These are phyloP conservation scores for Cyclotella kingstonii DNA, from an alignment of 108 stramenopile species.

Conservation along the genomic window DNA sequence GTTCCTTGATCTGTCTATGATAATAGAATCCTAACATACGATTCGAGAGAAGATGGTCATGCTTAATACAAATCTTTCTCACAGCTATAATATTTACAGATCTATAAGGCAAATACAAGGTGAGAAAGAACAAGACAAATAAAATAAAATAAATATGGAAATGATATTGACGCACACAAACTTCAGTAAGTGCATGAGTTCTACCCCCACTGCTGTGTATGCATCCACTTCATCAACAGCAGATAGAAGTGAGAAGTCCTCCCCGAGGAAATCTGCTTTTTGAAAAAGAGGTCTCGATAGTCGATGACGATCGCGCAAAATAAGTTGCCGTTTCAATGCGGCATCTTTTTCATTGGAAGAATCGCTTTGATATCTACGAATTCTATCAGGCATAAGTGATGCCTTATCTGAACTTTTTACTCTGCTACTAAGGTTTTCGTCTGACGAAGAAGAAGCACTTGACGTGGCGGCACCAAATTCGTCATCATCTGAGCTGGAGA, in stretches of 20 bases:
- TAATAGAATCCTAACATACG: conserved; percentile 88
- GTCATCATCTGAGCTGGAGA: conserved; percentile 22
- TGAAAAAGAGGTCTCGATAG: conserved; percentile 69
- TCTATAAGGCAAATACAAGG: neutral
- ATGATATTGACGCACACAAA: conserved; percentile 9
- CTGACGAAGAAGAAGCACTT: conserved; percentile 22
- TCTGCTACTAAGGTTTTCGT: conserved; percentile 16
- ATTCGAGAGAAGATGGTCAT: conserved; percentile 77
- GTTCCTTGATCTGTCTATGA: conserved; percentile 28
- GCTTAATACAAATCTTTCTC: conserved; percentile 83
- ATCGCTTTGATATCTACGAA: conserved; percentile 3
- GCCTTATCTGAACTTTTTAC: neutral
- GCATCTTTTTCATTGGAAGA: conserved; percentile 39
- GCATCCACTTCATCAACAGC: conserved; percentile 83
- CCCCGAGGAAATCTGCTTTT: conserved; percentile 62
- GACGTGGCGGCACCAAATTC: conserved; percentile 13
- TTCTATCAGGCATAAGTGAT: neutral
- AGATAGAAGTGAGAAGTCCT: conserved; percentile 63
- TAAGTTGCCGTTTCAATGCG: conserved; percentile 54
- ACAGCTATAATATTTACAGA: conserved; percentile 62
- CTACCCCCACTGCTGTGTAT: conserved; percentile 44
- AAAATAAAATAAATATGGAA: neutral
- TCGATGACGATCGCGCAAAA: conserved; percentile 58
- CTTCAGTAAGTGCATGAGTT: conserved; percentile 45
- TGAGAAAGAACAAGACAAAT: neutral